Evolutionary conservation across 768 basidiomycete species (phyloP).

Genomic region (Phylloporus sp.): DNA sequence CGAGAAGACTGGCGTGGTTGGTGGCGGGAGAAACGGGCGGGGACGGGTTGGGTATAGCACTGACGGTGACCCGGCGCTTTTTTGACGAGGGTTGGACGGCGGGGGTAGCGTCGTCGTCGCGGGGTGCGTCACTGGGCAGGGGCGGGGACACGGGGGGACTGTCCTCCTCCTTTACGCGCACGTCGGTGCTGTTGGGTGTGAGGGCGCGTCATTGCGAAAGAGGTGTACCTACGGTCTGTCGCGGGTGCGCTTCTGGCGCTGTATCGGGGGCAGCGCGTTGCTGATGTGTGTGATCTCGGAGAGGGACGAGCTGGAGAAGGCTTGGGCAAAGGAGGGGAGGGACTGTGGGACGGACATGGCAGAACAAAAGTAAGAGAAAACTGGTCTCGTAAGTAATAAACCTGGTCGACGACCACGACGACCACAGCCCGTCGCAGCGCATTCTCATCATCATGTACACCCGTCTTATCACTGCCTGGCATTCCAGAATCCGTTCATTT

Average conservation of each 20-base stretch:
- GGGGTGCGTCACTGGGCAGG: slow-evolving; percentile 6
- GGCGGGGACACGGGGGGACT: slow-evolving; percentile 38
- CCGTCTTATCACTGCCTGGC: no score
- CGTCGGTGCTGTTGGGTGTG: slow-evolving; percentile 19
- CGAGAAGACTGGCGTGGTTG: slow-evolving; percentile 45
- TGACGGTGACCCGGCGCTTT: slow-evolving; percentile 70
- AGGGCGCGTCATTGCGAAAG: slow-evolving; percentile 14
- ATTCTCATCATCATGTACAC: background rate
- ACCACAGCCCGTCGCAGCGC: background rate
- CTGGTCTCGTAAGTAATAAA: background rate
- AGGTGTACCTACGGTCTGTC: background rate
- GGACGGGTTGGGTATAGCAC: slow-evolving; percentile 64
- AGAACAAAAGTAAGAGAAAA: background rate
- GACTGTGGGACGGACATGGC: slow-evolving; percentile 54
- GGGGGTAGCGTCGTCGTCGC: slow-evolving; percentile 36
- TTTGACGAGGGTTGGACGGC: slow-evolving; percentile 43
- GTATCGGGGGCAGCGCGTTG: slow-evolving; percentile 68
- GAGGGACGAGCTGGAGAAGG: slow-evolving; percentile 60
- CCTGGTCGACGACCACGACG: no score
- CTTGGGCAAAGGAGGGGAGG: slow-evolving; percentile 76
- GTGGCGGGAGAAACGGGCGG: slow-evolving; percentile 60
- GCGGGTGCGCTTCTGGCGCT: slow-evolving; percentile 43
- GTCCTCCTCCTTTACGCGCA: slow-evolving; percentile 66
- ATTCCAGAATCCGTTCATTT: background rate
- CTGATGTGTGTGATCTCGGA: slow-evolving; percentile 44